Base-by-base conservation (phyloP, 257 asterid genomes). In the Mentha longifolia region DNA sequence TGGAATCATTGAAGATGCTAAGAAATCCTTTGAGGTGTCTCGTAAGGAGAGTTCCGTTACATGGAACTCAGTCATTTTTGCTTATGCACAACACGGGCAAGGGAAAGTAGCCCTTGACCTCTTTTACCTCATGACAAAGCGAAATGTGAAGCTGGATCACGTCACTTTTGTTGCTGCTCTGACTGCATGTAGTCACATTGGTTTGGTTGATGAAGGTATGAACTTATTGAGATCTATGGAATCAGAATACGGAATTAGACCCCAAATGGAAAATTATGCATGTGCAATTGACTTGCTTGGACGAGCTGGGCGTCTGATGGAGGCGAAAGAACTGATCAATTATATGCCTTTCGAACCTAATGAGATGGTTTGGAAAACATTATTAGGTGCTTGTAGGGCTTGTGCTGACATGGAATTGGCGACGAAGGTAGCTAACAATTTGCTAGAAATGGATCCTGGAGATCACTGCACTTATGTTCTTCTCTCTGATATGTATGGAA, bases 141-240 rank as follows among this genome's bases (percentile, higher is more conserved):
- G 81, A 58, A 50, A 75, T 10, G 91, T 90, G 74, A 85, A 82
- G 80, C 75, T 84, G 42, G 98, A 92, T 74, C 97, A 92, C 42
- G 79, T 92, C 78, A 92, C 89, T 63, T 90, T 92, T 66, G 97
- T 90, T 20, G 98, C 98, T 33, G 84, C 90, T 72, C 76, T 90
- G 52, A 92, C 88, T 54, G 97, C 98, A 6, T 90, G 98, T 62
- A 92, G 97, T 74, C 98, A 92, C 86, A 75, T 83, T 67, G 98
- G 98, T 52, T 72, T 92, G 55, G 96, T 92, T 20, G 88, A 90
- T 16, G 91, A 84, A 82, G 98, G 97, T 62, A 79, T 77, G 59
- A 20, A 70, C 13, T 74, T 90, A 39, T 78, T 92, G 31, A 85
- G 71, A 15, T 74, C 87, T 11, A 92, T 92, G 96, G 89, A 85